A percentile compares a stretch with the other conserved stretches of the same genome.
phyloP scores from a whole-genome alignment of 2,329 filamentous ascomycete species.

The Alternaria brassicicola region DNA sequence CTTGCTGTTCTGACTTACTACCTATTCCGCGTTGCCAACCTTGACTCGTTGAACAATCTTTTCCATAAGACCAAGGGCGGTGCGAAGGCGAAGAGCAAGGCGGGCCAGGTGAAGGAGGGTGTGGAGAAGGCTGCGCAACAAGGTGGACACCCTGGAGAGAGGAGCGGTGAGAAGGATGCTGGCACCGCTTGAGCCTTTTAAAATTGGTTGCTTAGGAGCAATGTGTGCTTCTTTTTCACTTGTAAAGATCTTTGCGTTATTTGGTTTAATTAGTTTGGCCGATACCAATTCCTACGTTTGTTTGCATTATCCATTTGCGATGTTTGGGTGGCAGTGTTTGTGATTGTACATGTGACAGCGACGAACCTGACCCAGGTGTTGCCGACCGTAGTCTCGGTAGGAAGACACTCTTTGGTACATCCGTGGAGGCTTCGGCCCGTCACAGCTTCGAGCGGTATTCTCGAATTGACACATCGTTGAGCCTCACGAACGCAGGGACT shows the following conservation, averaged over 20 bases:
- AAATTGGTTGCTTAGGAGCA: background rate
- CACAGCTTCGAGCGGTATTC: background rate
- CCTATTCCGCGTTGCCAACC: constrained; percentile 40
- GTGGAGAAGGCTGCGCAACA: constrained; percentile 20
- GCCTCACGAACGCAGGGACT: background rate
- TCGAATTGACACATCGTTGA: background rate
- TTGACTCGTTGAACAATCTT: constrained; percentile 17
- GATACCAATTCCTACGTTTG: background rate
- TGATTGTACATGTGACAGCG: background rate
- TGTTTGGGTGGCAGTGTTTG: background rate
- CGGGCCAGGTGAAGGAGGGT: constrained; percentile 19
- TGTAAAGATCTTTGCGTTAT: background rate
- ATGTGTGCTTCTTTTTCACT: background rate
- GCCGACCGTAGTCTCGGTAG: background rate
- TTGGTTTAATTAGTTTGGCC: background rate
- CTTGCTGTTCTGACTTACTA: constrained; percentile 67
- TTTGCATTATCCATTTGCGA: too few species aligned
- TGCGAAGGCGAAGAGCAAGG: constrained; percentile 20
- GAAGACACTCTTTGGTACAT: background rate
- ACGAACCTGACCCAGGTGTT: background rate
- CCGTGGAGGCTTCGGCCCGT: background rate
- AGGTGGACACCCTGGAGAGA: constrained; percentile 26
- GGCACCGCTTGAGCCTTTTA: background rate
- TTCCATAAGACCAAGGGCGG: constrained; percentile 28
- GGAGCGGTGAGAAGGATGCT: constrained; percentile 26